Conservation (phyloP, 1,139 yeast species). For the Hyphopichia khmerensis region DNA sequence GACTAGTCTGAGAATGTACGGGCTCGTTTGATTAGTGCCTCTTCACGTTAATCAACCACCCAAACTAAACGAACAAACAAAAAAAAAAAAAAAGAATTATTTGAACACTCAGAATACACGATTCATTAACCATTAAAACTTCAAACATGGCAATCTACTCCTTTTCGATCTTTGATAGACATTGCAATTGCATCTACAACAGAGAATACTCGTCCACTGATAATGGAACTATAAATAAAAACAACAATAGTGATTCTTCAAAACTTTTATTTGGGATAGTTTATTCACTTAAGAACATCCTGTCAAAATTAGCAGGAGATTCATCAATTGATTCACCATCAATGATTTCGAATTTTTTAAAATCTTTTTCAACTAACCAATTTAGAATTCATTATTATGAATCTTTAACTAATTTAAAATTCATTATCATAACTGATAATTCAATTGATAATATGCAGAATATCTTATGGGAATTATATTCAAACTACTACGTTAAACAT, state of each 20-base stretch:
- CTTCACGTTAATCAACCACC: too few relatives aligned
- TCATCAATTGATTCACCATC: constrained; percentile 7
- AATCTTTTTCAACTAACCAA: constrained; percentile 67
- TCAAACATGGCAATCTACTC: constrained; percentile 53
- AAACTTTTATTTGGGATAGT: constrained; percentile 86
- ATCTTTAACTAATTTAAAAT: constrained; percentile 74
- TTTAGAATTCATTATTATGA: constrained; percentile 80
- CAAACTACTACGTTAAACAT: constrained; percentile 62
- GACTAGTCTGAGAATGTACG: too few relatives aligned
- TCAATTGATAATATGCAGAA: constrained; percentile 57
- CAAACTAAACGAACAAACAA: too few relatives aligned
- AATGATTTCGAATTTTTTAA: constrained; percentile 43
- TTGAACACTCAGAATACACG: too few relatives aligned
- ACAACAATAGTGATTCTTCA: constrained; percentile 63
- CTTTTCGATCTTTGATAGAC: constrained; percentile 86
- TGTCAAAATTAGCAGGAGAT: constrained; percentile 57
- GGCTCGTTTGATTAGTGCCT: too few relatives aligned
- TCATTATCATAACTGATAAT: constrained; percentile 73
- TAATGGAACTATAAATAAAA: constrained; percentile 52
- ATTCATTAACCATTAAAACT: background rate
- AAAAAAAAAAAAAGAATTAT: too few relatives aligned
- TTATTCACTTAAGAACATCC: constrained; percentile 73
- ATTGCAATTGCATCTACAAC: constrained; percentile 75
- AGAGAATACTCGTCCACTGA: constrained; percentile 52
- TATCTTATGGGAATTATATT: constrained; percentile 66